Percentiles rank a stretch among this genome's conserved stretches.
These are phyloP conservation scores for Clonostachys byssicola DNA, from an alignment of 2,329 filamentous ascomycete genomes.

Conservation along the genomic window DNA sequence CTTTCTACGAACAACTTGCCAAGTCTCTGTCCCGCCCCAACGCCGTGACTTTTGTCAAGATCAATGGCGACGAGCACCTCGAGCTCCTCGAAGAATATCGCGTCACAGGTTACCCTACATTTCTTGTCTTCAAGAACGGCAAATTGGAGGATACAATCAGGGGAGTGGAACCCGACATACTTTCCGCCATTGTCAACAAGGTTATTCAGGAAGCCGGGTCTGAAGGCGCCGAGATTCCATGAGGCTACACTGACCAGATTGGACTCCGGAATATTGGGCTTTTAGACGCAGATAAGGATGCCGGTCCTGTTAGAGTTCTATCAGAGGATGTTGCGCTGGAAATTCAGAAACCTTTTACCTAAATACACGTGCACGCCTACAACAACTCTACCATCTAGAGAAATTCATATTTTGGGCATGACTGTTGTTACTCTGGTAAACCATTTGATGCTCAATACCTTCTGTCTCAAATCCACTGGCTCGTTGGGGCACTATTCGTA, in stretches of 20 bases:
- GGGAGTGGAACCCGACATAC: conserved; percentile 68
- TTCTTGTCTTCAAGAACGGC: conserved; percentile 78
- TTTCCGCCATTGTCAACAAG: conserved; percentile 68
- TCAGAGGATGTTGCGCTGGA: no score
- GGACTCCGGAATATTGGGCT: conserved; percentile 79
- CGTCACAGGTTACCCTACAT: conserved; percentile 81
- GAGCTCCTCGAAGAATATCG: conserved; percentile 72
- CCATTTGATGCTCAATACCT: no score
- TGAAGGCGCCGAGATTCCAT: conserved; percentile 65
- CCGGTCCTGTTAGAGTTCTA: conserved; percentile 67
- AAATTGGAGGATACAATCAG: conserved; percentile 63
- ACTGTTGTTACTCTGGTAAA: no score
- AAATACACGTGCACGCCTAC: no score
- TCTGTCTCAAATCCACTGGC: no score
- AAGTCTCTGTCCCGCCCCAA: conserved; percentile 65
- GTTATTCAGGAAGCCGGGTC: conserved; percentile 55
- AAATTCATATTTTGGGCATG: no score
- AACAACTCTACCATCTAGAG: no score
- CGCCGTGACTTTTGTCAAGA: conserved; percentile 78
- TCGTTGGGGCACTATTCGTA: no score
- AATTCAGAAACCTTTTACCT: no score
- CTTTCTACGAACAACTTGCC: conserved; percentile 76
- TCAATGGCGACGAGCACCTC: conserved; percentile 76
- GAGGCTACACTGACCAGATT: conserved; percentile 77
- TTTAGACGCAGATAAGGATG: conserved; percentile 77